phyloP scores from a whole-genome alignment of 352 stramenopile genomes.

The Globisporangium orthogonon region DNA sequence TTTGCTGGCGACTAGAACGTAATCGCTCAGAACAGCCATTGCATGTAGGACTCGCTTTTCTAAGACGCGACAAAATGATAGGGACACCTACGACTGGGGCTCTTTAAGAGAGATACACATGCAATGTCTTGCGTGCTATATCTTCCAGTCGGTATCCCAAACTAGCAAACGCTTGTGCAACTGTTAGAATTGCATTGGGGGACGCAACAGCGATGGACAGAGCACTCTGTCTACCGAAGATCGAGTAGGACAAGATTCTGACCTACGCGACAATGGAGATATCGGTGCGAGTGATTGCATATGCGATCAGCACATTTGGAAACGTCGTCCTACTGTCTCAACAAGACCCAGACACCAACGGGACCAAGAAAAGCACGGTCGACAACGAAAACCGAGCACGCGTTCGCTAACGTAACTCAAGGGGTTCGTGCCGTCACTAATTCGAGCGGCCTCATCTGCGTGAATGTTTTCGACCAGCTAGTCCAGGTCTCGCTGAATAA shows the following conservation, averaged over 20 bases:
- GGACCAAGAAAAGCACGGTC: background rate
- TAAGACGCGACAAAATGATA: background rate
- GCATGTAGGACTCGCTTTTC: background rate
- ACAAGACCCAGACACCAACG: constrained; percentile 1
- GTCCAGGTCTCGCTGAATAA: no score
- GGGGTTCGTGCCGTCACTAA: no score
- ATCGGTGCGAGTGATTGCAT: constrained; percentile 2
- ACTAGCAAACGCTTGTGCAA: background rate
- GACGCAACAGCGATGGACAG: constrained; percentile 5
- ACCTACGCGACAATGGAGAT: constrained; percentile 7
- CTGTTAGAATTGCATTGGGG: constrained; percentile 1
- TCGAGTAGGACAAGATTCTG: constrained; percentile 6
- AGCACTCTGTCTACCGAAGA: constrained; percentile 4
- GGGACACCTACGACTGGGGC: background rate
- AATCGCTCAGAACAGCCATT: no score
- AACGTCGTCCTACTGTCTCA: constrained; percentile 4
- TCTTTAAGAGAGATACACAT: constrained; percentile 1
- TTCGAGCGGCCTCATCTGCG: no score
- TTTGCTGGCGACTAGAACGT: no score
- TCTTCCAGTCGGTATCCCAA: background rate
- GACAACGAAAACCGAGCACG: background rate
- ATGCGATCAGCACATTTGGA: constrained; percentile 1
- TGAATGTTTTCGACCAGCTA: no score
- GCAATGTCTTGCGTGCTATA: background rate
- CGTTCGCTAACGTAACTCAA: background rate